A percentile compares a stretch with the other conserved stretches of the same genome.
These are phyloP conservation scores for Ascochyta lentis DNA, from an alignment of 2,329 filamentous ascomycete species.

Conservation along the genomic window DNA sequence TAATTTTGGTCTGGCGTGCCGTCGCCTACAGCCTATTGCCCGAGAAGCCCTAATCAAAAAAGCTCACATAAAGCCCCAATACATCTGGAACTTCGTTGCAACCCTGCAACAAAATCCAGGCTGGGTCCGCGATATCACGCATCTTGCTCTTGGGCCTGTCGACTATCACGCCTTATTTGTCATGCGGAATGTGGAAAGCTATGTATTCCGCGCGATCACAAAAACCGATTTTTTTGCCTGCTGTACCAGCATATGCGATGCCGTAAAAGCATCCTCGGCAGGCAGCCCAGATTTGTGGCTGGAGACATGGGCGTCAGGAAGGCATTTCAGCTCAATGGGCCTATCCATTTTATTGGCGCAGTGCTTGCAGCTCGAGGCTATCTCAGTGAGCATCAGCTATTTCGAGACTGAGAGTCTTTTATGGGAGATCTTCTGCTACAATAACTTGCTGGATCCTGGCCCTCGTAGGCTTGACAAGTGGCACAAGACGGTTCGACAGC, in stretches of 20 bases:
- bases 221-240: neutral
- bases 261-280: neutral
- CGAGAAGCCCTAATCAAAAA: neutral
- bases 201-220: neutral
- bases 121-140: neutral
- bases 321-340: neutral
- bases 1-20: neutral
- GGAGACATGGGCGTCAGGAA: neutral
- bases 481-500: neutral
- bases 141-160: neutral
- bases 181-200: neutral
- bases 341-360: neutral
- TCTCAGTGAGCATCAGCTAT: neutral
- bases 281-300: neutral
- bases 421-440: neutral
- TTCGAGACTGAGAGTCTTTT: neutral
- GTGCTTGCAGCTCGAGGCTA: neutral
- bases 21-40: neutral
- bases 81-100: neutral
- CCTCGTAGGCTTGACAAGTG: neutral
- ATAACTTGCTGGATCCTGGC: neutral
- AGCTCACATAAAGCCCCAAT: neutral
- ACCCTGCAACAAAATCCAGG: neutral
- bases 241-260: neutral
- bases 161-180: neutral